Evolutionary conservation across 2,329 filamentous ascomycete species (phyloP).

Genomic region (Thielaviopsis populi): DNA sequence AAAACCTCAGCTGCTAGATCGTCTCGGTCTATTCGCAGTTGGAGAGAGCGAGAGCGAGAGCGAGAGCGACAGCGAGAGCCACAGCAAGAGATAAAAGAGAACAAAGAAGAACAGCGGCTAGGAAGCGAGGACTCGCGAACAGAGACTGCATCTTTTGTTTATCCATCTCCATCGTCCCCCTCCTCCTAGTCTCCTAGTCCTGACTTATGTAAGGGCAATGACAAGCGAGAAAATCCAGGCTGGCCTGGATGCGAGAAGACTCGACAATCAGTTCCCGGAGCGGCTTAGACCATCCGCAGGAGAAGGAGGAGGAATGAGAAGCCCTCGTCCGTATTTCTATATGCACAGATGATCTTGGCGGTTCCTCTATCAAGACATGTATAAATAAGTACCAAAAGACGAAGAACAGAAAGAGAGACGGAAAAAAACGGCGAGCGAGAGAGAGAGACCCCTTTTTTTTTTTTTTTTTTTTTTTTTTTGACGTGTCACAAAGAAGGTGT

Average conservation of each 20-base stretch:
- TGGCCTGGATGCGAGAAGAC: neutral
- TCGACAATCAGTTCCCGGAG: neutral
- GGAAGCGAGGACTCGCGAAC: no score
- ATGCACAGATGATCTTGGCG: neutral
- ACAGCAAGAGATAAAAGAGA: no score
- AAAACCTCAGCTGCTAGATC: neutral
- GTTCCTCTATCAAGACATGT: no score
- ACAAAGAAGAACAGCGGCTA: no score
- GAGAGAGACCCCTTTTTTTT: no score
- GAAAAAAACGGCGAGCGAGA: no score
- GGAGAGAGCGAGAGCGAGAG: no score
- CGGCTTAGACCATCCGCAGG: neutral
- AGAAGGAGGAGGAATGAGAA: neutral
- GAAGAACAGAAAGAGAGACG: no score
- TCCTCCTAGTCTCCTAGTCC: neutral
- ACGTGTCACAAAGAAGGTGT: no score
- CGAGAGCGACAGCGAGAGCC: no score
- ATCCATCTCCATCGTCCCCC: neutral
- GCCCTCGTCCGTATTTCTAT: neutral
- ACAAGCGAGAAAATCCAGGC: constrained; percentile 1
- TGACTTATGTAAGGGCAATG: neutral
- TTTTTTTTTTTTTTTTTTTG: no score
- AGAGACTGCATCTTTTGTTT: neutral
- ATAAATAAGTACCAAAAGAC: no score
- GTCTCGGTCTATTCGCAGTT: neutral